A percentile compares a stretch with the other conserved stretches of the same genome.
phyloP scores from a whole-genome alignment of 768 basidiomycete genomes.

The Trametes cubensis region DNA sequence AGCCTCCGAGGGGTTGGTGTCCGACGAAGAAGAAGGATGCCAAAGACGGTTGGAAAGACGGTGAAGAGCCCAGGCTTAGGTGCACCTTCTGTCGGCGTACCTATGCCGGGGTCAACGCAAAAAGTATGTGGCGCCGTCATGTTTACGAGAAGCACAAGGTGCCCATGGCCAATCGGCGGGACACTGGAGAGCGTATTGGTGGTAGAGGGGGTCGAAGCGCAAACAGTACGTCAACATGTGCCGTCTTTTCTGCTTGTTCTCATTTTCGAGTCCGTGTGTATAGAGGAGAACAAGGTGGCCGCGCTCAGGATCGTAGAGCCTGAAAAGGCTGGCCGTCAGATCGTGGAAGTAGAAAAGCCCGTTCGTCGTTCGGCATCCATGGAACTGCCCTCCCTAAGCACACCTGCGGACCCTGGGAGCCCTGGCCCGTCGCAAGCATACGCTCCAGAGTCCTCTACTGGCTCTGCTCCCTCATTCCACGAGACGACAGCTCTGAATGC shows the following conservation, averaged over 20 bases:
- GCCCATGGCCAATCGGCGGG: conserved; percentile 85
- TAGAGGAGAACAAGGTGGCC: conserved; percentile 26
- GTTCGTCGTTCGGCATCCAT: conserved; percentile 11
- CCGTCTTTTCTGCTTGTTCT: conserved; percentile 2
- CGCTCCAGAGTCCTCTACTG: neutral
- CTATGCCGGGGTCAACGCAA: conserved; percentile 85
- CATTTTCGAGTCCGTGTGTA: neutral
- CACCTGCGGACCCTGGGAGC: neutral
- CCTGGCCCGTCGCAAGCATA: conserved; percentile 2
- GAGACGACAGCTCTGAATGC: neutral
- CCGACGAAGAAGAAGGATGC: conserved; percentile 82
- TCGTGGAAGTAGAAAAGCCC: neutral
- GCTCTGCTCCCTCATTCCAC: neutral
- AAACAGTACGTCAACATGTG: conserved; percentile 52
- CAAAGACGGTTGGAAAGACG: conserved; percentile 78
- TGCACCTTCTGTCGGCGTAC: conserved; percentile 85
- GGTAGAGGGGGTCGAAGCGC: conserved; percentile 56
- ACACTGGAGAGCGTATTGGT: conserved; percentile 61
- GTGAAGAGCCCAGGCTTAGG: conserved; percentile 75
- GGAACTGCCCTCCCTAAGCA: neutral
- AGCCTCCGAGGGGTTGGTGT: conserved; percentile 86
- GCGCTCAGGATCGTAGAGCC: neutral
- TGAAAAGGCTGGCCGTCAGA: neutral
- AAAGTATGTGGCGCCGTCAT: conserved; percentile 90
- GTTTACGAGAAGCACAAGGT: conserved; percentile 91